Evolutionary conservation across 176 grass and related monocot genomes (phyloP), one percentile per base, ranked within the genome.

Genomic region (Raddia distichophylla): DNA sequence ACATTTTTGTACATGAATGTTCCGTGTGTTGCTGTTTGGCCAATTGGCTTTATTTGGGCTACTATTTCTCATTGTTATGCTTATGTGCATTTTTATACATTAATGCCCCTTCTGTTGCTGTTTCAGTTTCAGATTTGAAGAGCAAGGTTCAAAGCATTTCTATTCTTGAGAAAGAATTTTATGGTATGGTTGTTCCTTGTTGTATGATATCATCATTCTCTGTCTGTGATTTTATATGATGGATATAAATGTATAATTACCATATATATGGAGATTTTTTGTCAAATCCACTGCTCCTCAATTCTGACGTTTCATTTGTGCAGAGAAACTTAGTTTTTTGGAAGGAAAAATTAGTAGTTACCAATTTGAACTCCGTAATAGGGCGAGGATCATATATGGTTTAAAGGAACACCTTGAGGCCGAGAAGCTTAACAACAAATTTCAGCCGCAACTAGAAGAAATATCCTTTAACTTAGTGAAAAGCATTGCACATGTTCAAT

Each of bases 141-240:
- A 68, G 82, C 48, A 97, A 97, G 67, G 83, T 97, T 40, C 61
- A 82, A 34, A 83, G 87, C 70, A 88, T 97, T 73, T 91, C 79
- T 84, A 68, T 84, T 49, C 78, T 97, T 47, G 94, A 94, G 75
- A 90, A 92, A 74, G 94, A 94, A 62, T 94, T 97, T 80, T 73
- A 87, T 60, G 91, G 94, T 97, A 97, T 45, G 52, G 9, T 51
- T 52, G 44, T 59, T 75, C 55, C 15, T 58, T 72, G 18, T 86
- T 40, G 13, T 33, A 22, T 72, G 12, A 43, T 20, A 64, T 86
- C 18, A 45, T 81, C 46, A 64, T 60, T 67, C 52, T 67, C 64
- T 71, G n/a, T 82, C 58, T 50, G 17, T 75, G 37, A 74, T 37
- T 60, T 16, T 44, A n/a, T 86, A n/a, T 43, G 16, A 19, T 89